phyloP scores from a whole-genome alignment of 2,329 filamentous ascomycete genomes.

The Leptosphaerulina australis region DNA sequence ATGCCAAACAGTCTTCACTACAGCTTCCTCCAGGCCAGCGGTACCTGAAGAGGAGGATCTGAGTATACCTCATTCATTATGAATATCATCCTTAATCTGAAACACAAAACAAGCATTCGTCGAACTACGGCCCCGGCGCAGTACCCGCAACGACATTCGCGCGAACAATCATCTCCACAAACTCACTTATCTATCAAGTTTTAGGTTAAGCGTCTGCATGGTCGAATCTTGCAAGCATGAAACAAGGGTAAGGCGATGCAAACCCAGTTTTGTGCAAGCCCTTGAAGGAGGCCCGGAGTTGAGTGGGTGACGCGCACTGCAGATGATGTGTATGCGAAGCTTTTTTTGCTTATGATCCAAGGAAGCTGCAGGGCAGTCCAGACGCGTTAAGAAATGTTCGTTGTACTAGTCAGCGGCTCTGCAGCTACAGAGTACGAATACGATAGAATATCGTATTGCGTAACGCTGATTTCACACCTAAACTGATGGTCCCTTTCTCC shows the following conservation, averaged over 20 bases:
- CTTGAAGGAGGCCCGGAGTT: background rate
- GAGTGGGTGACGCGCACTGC: background rate
- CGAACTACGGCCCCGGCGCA: slow-evolving; percentile 10
- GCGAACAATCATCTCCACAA: slow-evolving; percentile 16
- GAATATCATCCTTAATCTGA: slow-evolving; percentile 19
- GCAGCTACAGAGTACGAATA: background rate
- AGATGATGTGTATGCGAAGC: slow-evolving; percentile 1
- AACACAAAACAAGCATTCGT: slow-evolving; percentile 21
- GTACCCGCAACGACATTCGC: slow-evolving; percentile 4
- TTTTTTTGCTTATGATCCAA: background rate
- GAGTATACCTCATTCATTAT: no score
- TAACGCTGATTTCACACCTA: background rate
- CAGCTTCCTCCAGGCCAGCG: no score
- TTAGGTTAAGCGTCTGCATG: background rate
- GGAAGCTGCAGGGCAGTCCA: background rate
- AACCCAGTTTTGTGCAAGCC: slow-evolving; percentile 8
- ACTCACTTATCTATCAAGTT: background rate
- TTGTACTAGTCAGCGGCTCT: background rate
- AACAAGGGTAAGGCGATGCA: background rate
- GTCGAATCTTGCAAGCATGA: slow-evolving; percentile 6
- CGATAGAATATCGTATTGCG: background rate
- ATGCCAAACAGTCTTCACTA: no score
- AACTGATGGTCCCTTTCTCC: background rate
- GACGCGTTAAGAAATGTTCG: no score
- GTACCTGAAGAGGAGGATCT: no score